Conservation (phyloP, 352 stramenopile species). For the Aphanomyces euteiches region DNA sequence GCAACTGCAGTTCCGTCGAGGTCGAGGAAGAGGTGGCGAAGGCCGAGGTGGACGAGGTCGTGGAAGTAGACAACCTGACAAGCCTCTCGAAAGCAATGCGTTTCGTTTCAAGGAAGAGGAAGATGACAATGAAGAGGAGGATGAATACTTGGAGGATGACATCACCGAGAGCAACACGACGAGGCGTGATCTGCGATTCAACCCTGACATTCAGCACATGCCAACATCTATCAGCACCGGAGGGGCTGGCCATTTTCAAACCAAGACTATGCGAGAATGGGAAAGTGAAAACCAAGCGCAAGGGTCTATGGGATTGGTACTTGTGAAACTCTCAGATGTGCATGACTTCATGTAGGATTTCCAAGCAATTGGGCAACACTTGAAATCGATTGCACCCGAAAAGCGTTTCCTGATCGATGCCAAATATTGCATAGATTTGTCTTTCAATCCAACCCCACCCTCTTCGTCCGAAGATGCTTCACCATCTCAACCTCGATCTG, state of each 20-base stretch:
- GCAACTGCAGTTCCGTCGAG: slow-evolving; percentile 61
- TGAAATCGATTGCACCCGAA: slow-evolving; percentile 44
- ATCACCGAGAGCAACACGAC: slow-evolving; percentile 35
- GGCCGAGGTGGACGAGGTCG: slow-evolving; percentile 12
- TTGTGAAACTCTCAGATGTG: too few relatives aligned
- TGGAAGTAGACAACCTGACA: slow-evolving; percentile 27
- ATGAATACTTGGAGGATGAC: slow-evolving; percentile 52
- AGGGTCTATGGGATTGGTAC: slow-evolving; percentile 43
- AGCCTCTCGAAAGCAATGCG: slow-evolving; percentile 63
- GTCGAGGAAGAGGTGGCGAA: slow-evolving; percentile 37
- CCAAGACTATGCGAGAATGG: slow-evolving; percentile 53
- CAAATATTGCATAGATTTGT: slow-evolving; percentile 64
- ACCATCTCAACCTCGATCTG: too few relatives aligned
- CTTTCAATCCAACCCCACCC: background rate
- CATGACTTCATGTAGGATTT: slow-evolving; percentile 47
- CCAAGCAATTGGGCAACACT: slow-evolving; percentile 56
- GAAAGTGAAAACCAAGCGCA: slow-evolving; percentile 41
- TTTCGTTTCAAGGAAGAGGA: slow-evolving; percentile 63
- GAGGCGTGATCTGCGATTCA: slow-evolving; percentile 26
- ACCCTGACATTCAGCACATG: slow-evolving; percentile 26
- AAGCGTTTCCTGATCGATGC: slow-evolving; percentile 64
- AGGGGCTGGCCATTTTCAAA: slow-evolving; percentile 25
- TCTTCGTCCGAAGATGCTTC: too few relatives aligned
- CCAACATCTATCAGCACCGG: slow-evolving; percentile 5
- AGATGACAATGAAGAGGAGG: slow-evolving; percentile 41